phyloP scores from a whole-genome alignment of 1,139 yeast species.

The Debaryomycetaceae sp. region DNA sequence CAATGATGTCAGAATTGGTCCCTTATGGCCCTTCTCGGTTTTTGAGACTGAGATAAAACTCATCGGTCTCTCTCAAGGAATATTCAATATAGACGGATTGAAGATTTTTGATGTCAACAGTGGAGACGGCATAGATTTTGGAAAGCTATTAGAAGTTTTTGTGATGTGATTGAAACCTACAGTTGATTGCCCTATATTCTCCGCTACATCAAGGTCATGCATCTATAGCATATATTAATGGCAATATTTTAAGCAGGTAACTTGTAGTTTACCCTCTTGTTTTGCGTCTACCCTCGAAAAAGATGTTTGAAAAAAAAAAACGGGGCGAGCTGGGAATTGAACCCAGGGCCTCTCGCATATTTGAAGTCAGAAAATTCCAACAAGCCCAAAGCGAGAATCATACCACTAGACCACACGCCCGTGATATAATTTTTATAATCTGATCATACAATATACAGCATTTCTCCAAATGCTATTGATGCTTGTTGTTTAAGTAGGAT shows the following conservation, averaged over 20 bases:
- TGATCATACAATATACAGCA: background rate
- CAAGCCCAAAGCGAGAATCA: slow-evolving; percentile 31
- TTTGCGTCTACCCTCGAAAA: background rate
- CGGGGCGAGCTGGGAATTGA: slow-evolving; percentile 32
- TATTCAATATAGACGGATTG: slow-evolving; percentile 62
- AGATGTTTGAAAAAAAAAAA: slow-evolving; percentile 8
- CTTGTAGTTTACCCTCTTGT: background rate
- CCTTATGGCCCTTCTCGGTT: slow-evolving; percentile 58
- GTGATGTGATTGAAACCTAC: slow-evolving; percentile 33
- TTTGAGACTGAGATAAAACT: slow-evolving; percentile 62
- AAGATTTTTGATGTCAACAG: slow-evolving; percentile 58
- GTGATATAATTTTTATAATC: background rate
- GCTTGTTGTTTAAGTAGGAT: too few relatives aligned
- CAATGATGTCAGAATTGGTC: slow-evolving; percentile 64
- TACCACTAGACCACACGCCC: slow-evolving; percentile 34
- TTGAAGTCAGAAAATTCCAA: slow-evolving; percentile 12
- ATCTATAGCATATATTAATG: background rate
- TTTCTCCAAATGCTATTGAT: background rate
- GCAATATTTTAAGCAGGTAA: background rate
- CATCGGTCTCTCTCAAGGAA: slow-evolving; percentile 63
- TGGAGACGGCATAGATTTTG: slow-evolving; percentile 73
- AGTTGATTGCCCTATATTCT: background rate
- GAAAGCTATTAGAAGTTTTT: slow-evolving; percentile 65
- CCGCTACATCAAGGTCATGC: background rate
- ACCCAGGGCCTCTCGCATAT: slow-evolving; percentile 34